phyloP scores from a whole-genome alignment of 2,329 filamentous ascomycete genomes.

The Fusarium irregulare region DNA sequence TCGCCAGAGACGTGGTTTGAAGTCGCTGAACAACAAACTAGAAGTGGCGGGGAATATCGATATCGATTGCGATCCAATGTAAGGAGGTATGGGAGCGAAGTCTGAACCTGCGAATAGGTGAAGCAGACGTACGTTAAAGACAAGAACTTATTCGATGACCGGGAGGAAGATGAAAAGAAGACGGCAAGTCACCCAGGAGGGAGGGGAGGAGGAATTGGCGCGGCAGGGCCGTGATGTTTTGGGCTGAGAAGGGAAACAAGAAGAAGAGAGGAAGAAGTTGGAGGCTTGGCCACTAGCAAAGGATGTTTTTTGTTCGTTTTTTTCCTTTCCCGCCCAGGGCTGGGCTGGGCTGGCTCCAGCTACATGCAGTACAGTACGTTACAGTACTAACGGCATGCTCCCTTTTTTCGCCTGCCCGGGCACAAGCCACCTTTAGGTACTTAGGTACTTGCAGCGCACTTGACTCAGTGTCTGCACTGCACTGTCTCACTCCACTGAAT shows the following conservation, averaged over 20 bases:
- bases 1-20: constrained; percentile 14
- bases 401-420: constrained; percentile 25
- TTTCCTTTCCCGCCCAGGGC: constrained; percentile 21
- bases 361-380: not conserved
- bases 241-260: constrained; percentile 45
- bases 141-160: constrained; percentile 52
- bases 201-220: constrained; percentile 54
- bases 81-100: constrained; percentile 21
- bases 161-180: constrained; percentile 50
- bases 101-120: constrained; percentile 41
- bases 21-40: constrained; percentile 36
- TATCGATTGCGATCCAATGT: constrained; percentile 38
- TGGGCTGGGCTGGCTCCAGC: not conserved
- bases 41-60: constrained; percentile 28
- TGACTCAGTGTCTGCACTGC: constrained; percentile 30
- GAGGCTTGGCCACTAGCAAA: constrained; percentile 34
- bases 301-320: constrained; percentile 41
- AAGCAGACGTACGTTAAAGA: constrained; percentile 32
- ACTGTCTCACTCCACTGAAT: constrained; percentile 21
- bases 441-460: constrained; percentile 17
- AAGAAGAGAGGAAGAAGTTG: constrained; percentile 37
- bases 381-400: not conserved
- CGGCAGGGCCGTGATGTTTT: constrained; percentile 57
- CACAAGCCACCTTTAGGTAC: constrained; percentile 20
- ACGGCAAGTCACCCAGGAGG: constrained; percentile 55